Conservation (phyloP, 495 filamentous ascomycete genomes). For the Bacidia rubella region DNA sequence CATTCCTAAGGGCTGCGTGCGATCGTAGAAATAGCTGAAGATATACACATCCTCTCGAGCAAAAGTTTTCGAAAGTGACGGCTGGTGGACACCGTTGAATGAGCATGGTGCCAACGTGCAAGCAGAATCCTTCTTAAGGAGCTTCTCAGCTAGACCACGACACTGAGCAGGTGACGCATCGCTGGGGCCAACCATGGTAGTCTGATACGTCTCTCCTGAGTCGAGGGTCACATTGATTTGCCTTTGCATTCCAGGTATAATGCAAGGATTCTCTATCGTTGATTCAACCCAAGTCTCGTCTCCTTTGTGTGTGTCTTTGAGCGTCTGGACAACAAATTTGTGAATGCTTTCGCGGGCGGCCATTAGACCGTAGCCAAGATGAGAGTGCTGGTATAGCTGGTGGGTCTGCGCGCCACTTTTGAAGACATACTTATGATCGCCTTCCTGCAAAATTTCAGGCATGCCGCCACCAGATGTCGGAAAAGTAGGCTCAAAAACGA, state of each 20-base stretch:
- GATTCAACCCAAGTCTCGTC: slow-evolving; percentile 43
- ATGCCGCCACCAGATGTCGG: slow-evolving; percentile 62
- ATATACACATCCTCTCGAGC: slow-evolving; percentile 85
- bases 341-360: slow-evolving; percentile 78
- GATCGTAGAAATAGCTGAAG: slow-evolving; percentile 96
- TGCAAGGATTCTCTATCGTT: slow-evolving; percentile 78
- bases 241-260: slow-evolving; percentile 62
- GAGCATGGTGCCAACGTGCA: slow-evolving; percentile 84
- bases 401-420: slow-evolving; percentile 84
- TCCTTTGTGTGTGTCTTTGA: slow-evolving; percentile 22
- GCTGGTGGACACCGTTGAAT: slow-evolving; percentile 94
- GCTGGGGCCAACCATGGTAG: slow-evolving; percentile 73
- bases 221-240: slow-evolving; percentile 53
- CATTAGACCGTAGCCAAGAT: slow-evolving; percentile 96
- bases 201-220: slow-evolving; percentile 35
- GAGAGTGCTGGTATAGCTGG: slow-evolving; percentile 94
- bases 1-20: slow-evolving; percentile 83
- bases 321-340: slow-evolving; percentile 48
- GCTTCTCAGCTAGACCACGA: slow-evolving; percentile 77
- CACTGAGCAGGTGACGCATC: slow-evolving; percentile 66
- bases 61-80: slow-evolving; percentile 85
- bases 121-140: slow-evolving; percentile 70
- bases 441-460: slow-evolving; percentile 71
- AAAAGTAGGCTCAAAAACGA: slow-evolving; percentile 96
- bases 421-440: slow-evolving; percentile 93